Percentiles rank a stretch among this genome's conserved stretches.
Evolutionary conservation across 2,329 filamentous ascomycete species (phyloP).

Genomic region (Aspergillus amoenus): DNA sequence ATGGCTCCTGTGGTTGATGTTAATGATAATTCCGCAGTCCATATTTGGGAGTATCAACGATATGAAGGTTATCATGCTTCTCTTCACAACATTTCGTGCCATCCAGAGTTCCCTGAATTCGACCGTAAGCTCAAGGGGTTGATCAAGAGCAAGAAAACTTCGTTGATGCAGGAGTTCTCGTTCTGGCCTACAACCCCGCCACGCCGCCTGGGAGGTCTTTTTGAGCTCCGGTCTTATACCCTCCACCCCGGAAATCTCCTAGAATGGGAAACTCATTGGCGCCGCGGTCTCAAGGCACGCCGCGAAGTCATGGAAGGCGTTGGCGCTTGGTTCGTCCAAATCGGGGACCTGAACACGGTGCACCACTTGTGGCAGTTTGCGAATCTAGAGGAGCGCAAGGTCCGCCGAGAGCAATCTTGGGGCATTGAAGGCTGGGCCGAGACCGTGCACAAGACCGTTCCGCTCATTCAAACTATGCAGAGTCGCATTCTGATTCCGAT

Average conservation of each 20-base stretch:
- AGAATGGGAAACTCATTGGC: slow-evolving; percentile 99
- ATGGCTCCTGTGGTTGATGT: slow-evolving; percentile 15
- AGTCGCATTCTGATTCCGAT: slow-evolving; percentile 89
- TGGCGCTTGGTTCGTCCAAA: slow-evolving; percentile 97
- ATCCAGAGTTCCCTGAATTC: slow-evolving; percentile 81
- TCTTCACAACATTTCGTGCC: slow-evolving; percentile 75
- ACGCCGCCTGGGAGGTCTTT: slow-evolving; percentile 84
- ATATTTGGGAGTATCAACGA: slow-evolving; percentile 99
- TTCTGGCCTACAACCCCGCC: slow-evolving; percentile 98
- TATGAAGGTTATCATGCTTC: slow-evolving; percentile 96
- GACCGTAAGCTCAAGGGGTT: slow-evolving; percentile 81
- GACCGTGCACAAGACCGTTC: slow-evolving; percentile 97
- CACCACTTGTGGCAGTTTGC: slow-evolving; percentile 99
- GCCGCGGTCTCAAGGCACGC: slow-evolving; percentile 83
- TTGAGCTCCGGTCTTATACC: slow-evolving; percentile 95
- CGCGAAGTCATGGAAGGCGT: slow-evolving; percentile 98
- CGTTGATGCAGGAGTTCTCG: slow-evolving; percentile 98
- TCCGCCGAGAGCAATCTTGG: slow-evolving; percentile 92
- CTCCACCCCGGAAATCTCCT: slow-evolving; percentile 92
- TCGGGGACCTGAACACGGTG: slow-evolving; percentile 95
- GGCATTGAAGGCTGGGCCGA: slow-evolving; percentile 92
- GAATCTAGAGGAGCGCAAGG: slow-evolving; percentile 88
- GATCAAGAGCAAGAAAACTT: slow-evolving; percentile 80
- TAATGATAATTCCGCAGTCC: slow-evolving; percentile 62
- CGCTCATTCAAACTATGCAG: slow-evolving; percentile 95